Evolutionary conservation across 495 filamentous ascomycete genomes (phyloP), one percentile per base, ranked within the genome.

Genomic region (Xylaria castorea): DNA sequence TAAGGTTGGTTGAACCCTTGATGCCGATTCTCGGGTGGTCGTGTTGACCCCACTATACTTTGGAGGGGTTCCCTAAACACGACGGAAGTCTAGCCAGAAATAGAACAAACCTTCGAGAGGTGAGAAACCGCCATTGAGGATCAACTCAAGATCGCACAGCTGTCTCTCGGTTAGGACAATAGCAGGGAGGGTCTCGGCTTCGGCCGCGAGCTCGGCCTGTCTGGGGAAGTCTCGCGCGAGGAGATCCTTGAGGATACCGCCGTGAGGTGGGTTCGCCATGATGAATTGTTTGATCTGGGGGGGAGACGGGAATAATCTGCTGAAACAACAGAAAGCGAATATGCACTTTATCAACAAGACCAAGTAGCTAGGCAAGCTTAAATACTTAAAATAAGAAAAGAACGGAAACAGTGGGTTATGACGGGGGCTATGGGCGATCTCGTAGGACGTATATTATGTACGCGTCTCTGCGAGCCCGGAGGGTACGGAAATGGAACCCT

Each of bases 211-310:
- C 82, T 97, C 83, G 44, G 86, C 83, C 60, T 95, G 91, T 75
- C 92, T 90, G 66, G 91, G 90, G 66, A 89, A 86, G 89, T 99
- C 96, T 84, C 96, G 90, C 46, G 95, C 95, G 71, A 98, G 81
- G 77, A 99, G 89, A 87, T 99, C 96, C 90, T 98, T 98, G 75
- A 99, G 91, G 84, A 95, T 87, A 81, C 97, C 96, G 85, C 96
- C 96, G 84, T 99, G 96, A 68, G 96, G 96, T 82, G 92, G 80
- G 86, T 97, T 89, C 48, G 87, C 86, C 87, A 89, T 89, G 30
- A 57, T 83, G 61, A 55, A 12, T 32, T 50, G 16, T 14, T 57
- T 60, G 30, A 40, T 18, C 18, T 36, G 20, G 38, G 27, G n/a
- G 6, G 20, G 3, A 25, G 27, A 34, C n/a, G 42, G 18, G 30